These are phyloP conservation scores for Chaetothyriales sp. DNA, from an alignment of 2,329 filamentous ascomycete genomes.

Conservation along the genomic window DNA sequence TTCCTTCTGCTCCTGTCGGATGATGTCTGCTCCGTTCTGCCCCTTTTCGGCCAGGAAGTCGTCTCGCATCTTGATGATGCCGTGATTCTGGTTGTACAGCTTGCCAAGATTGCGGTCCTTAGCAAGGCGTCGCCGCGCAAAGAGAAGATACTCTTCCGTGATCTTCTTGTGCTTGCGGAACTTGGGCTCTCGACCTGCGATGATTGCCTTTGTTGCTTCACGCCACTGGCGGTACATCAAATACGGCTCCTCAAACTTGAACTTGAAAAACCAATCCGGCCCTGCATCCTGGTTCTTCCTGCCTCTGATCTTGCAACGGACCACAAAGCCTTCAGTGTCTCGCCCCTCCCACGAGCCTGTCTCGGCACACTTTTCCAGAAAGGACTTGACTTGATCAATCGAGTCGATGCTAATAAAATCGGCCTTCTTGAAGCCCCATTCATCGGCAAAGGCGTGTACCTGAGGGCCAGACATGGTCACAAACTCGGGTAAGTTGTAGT, in stretches of 20 bases:
- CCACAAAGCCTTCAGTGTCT: constrained; percentile 92
- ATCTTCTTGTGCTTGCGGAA: constrained; percentile 79
- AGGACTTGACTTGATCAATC: constrained; percentile 56
- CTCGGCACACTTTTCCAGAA: constrained; percentile 72
- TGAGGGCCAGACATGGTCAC: constrained; percentile 65
- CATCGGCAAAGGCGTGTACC: constrained; percentile 79
- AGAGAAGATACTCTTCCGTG: constrained; percentile 78
- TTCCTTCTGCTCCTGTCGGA: constrained; percentile 43
- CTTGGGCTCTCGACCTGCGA: constrained; percentile 55
- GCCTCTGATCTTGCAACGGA: constrained; percentile 60
- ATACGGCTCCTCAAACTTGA: constrained; percentile 98
- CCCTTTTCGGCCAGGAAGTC: constrained; percentile 75
- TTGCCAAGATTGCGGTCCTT: constrained; percentile 52
- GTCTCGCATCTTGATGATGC: constrained; percentile 80
- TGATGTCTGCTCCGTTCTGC: constrained; percentile 76
- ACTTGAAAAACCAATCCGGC: constrained; percentile 98
- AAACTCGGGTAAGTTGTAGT: constrained; percentile 86
- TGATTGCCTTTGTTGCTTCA: constrained; percentile 85
- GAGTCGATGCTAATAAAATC: constrained; percentile 65
- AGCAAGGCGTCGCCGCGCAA: constrained; percentile 58
- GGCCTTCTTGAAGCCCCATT: constrained; percentile 88
- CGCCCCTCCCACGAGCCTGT: constrained; percentile 79
- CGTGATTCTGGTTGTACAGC: constrained; percentile 73
- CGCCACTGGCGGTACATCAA: constrained; percentile 98
- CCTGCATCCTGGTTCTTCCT: constrained; percentile 32